Base-by-base conservation (phyloP, 768 basidiomycete genomes). In the Trametes coccinea region DNA sequence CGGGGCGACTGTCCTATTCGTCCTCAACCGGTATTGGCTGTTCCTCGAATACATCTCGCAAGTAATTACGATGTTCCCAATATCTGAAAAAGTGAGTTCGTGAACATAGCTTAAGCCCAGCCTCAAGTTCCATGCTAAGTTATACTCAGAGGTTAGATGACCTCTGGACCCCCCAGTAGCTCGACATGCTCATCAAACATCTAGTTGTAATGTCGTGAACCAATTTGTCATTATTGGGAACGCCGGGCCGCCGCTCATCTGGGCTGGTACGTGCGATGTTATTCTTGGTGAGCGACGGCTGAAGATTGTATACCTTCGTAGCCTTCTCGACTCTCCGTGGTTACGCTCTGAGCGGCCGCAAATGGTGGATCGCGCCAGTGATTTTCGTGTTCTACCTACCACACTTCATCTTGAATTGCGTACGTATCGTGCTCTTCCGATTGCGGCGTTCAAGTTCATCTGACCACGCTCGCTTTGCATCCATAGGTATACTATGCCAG, bases 1-100 rank as follows among this genome's bases (percentile, higher is more conserved):
- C 11, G 59, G 49, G 6, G 65, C 65, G 13, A 63, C 56, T 2
- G 29, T 61, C 5, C 33, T 66, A 22, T 63, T 56, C 53, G 4
- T 66, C 16, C 37, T 66, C 5, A 60, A 59, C 48, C 43, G 65
- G 8, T 66, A 66, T 44, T 61, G 58, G 53, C 16, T 62, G 10
- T 50, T 66, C 51, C 33, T 59, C 43, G 50, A 53, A 16, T 56
- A 56, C 44, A 39, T 62, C 56, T 41, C 55, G 5, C 54, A 56
- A 31, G 50, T 56, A n/a, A 31, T 56, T 22, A 51, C 59, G 33
- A 53, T 46, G 1, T 60, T 46, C 16, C 59, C 59, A 2, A 27
- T 60, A 5, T 60, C 59, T 30, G 40, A 59, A 9, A n/a, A 13
- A 22, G 58, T 52, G 6, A 60, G 59, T 40, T 6, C 0, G n/a